Evolutionary conservation across 352 stramenopile species (phyloP), one percentile per base, ranked within the genome.

Genomic region (Thraustochytrium sp.): DNA sequence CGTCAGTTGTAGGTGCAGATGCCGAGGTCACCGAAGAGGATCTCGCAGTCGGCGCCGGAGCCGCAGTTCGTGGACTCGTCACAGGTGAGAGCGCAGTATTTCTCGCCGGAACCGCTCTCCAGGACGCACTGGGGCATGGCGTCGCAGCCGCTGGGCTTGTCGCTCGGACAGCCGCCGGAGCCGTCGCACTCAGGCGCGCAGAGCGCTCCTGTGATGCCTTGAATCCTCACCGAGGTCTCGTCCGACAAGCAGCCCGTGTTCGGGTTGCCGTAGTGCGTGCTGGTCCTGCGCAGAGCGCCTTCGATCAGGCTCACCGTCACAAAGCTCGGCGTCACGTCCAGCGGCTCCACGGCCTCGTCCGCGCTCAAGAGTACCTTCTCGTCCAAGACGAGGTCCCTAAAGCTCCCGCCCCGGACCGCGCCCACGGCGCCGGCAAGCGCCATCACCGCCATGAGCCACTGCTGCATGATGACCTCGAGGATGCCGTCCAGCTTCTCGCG

Each of bases 51-150:
- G 26, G 84, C 85, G 61, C 75, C 61, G 4, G 51, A 29, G 59
- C 85, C 85, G 56, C 85, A 88, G 31, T 86, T 46, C n/a, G 78
- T 65, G 75, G 54, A 78, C 23, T 77, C 38, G 48, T 49, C 23
- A 61, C 86, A 89, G 61, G 87, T 77, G 21, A 89, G 76, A 37
- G 86, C 86, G 59, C 86, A 89, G 76, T 89, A 89, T 48, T 86
- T 88, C 21, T 86, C 55, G 42, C 84, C 78, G 9, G 86, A 85
- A 40, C 31, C 29, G 31, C 26, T 51, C 61, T 87, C 85, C 59
- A 89, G 82, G 34, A 85, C 82, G 82, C 86, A 89, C 54, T 74
- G 29, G 0, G 86, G 86, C 56, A 44, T 85, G 34, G 86, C 86
- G 34, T 80, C 84, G 40, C 87, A 85, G 31, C 86, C 86, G 46